Conservation (phyloP, 2,329 filamentous ascomycete genomes). For the Colletotrichum limetticola region DNA sequence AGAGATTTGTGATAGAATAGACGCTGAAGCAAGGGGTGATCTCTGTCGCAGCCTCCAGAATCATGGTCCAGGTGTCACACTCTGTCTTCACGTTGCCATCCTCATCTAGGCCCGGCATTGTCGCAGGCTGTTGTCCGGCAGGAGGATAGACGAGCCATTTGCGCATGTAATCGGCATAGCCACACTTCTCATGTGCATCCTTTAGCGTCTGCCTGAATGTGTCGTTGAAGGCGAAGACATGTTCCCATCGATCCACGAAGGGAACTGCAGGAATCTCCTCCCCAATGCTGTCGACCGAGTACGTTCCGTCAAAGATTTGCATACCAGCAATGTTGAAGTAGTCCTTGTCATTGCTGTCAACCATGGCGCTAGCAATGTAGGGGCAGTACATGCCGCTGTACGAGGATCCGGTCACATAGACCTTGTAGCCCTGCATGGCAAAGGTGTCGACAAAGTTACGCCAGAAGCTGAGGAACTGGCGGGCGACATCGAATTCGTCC, state of each 20-base stretch:
- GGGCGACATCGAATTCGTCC: slow-evolving; percentile 73
- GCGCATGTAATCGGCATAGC: slow-evolving; percentile 69
- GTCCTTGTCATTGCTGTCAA: slow-evolving; percentile 71
- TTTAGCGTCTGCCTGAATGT: slow-evolving; percentile 64
- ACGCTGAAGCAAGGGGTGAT: slow-evolving; percentile 84
- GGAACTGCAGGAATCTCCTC: slow-evolving; percentile 61
- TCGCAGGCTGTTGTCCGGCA: slow-evolving; percentile 65
- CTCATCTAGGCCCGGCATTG: slow-evolving; percentile 54
- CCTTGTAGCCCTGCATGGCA: slow-evolving; percentile 71
- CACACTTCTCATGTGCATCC: slow-evolving; percentile 65
- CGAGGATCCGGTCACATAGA: slow-evolving; percentile 80
- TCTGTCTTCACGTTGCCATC: slow-evolving; percentile 48
- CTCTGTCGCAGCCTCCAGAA: slow-evolving; percentile 62
- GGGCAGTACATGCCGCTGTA: slow-evolving; percentile 77
- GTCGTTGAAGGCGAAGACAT: slow-evolving; percentile 73
- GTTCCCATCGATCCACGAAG: slow-evolving; percentile 70
- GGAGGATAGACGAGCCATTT: slow-evolving; percentile 77
- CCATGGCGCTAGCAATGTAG: slow-evolving; percentile 78
- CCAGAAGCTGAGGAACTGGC: slow-evolving; percentile 82
- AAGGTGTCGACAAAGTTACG: slow-evolving; percentile 82
- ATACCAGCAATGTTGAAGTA: slow-evolving; percentile 77
- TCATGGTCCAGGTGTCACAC: slow-evolving; percentile 66
- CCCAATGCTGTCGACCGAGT: slow-evolving; percentile 61
- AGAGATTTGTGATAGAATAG: slow-evolving; percentile 79
- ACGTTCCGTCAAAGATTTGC: slow-evolving; percentile 78